Conservation (phyloP, 345 rosid genomes). For the Fremontodendron californicum region DNA sequence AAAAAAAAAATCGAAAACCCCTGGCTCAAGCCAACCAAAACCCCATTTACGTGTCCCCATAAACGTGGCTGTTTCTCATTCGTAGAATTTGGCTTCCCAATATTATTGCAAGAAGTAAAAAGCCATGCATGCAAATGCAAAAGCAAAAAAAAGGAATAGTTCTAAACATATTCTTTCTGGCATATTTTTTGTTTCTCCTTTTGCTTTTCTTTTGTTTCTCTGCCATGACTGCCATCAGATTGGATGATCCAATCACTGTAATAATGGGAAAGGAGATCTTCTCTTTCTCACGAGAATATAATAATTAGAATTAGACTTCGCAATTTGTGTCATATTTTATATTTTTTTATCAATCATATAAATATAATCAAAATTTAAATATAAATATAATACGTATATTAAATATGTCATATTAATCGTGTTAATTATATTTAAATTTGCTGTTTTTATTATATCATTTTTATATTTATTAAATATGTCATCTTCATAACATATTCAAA, state of each 20-base stretch:
- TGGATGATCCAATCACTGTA: constrained; percentile 8
- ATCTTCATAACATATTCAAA: too few relatives aligned
- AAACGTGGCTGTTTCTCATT: constrained; percentile 6
- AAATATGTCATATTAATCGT: too few relatives aligned
- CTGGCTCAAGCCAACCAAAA: constrained; percentile 4
- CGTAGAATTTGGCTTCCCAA: constrained; percentile 2
- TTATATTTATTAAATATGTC: too few relatives aligned
- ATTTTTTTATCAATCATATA: too few relatives aligned
- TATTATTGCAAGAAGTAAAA: background rate
- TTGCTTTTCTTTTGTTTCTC: constrained; percentile 1
- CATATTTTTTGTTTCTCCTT: background rate
- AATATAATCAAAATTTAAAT: too few relatives aligned
- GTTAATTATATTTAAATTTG: too few relatives aligned
- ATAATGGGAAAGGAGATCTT: background rate
- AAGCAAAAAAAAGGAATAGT: background rate
- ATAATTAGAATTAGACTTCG: background rate
- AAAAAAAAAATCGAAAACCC: background rate
- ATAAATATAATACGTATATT: too few relatives aligned
- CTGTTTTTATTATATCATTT: too few relatives aligned
- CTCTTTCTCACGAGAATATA: background rate
- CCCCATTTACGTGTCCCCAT: background rate
- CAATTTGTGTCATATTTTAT: too few relatives aligned
- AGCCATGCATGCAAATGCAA: constrained; percentile 3
- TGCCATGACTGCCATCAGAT: constrained; percentile 13
- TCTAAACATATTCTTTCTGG: background rate